A percentile compares a stretch with the other conserved stretches of the same genome.
These are phyloP conservation scores for Solanum medicagineum DNA, from an alignment of 257 asterid genomes.

Conservation along the genomic window DNA sequence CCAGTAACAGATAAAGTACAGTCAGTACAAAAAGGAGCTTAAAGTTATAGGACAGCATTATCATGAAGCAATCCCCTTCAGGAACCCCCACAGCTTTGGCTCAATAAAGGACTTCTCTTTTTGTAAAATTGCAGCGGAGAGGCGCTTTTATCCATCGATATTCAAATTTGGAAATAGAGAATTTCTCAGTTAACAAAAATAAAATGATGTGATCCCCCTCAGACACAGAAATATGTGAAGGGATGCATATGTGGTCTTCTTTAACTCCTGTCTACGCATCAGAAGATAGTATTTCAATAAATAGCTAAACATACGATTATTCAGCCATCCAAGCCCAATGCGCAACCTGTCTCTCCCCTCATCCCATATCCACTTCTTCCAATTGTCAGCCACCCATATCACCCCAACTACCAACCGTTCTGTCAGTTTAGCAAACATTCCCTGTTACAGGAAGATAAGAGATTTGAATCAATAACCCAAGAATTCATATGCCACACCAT, in stretches of 20 bases:
- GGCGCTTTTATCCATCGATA: not conserved
- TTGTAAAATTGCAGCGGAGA: not conserved
- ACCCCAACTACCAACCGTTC: not conserved
- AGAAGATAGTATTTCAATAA: not conserved
- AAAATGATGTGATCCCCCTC: not conserved
- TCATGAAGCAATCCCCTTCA: not conserved
- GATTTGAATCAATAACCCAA: not conserved
- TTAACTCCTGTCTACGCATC: not conserved
- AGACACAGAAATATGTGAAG: not conserved
- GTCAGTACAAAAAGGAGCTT: not conserved
- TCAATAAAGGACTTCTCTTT: not conserved
- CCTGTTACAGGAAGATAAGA: not conserved
- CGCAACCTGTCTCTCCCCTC: not conserved
- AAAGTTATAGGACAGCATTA: not conserved
- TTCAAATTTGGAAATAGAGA: not conserved
- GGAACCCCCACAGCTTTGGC: not conserved
- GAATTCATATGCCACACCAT: not conserved
- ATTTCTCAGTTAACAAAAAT: not conserved
- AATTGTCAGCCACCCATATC: not conserved
- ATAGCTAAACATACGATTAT: not conserved
- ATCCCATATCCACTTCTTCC: not conserved
- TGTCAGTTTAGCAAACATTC: not conserved
- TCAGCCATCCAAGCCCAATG: not conserved
- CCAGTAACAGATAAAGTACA: not conserved
- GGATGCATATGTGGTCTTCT: not conserved